These are phyloP conservation scores for Oenanthe sinensis DNA, from an alignment of 129 eudicot genomes.

Conservation along the genomic window DNA sequence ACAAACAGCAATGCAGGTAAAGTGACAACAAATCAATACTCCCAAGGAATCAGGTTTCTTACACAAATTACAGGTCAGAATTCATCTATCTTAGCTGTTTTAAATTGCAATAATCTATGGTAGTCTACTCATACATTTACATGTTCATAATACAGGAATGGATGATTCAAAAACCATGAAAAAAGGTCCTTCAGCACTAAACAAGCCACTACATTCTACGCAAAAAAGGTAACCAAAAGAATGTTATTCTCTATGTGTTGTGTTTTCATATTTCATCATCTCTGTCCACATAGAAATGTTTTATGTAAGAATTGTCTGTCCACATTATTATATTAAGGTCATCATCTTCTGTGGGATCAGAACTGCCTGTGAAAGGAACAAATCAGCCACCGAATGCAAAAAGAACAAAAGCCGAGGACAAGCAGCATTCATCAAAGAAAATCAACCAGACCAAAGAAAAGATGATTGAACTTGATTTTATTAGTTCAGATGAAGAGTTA, in stretches of 20 bases:
- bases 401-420: conserved; percentile 41
- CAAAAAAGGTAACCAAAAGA: conserved; percentile 38
- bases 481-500: conserved; percentile 82
- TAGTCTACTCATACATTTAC: not conserved
- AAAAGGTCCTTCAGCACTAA: conserved; percentile 13
- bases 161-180: conserved; percentile 21
- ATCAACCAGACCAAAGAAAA: conserved; percentile 32
- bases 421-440: conserved; percentile 26
- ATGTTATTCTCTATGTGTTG: not conserved
- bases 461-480: conserved; percentile 73
- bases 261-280: not conserved
- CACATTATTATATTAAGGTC: conserved; percentile 14
- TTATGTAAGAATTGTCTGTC: conserved; percentile 6
- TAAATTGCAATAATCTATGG: not conserved
- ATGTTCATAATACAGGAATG: conserved; percentile 34
- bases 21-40: conserved; percentile 66
- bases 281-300: not conserved
- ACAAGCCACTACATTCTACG: conserved; percentile 29
- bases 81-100: not conserved
- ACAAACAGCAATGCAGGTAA: conserved; percentile 63
- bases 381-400: conserved; percentile 45
- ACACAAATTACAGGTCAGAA: conserved; percentile 67
- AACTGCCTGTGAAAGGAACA: conserved; percentile 37
- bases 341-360: conserved; percentile 18
- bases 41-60: conserved; percentile 83